A percentile compares a stretch with the other conserved stretches of the same genome.
Evolutionary conservation across 1,284 basidiomycete genomes (phyloP).

Genomic region (Melampsora occidentalis): DNA sequence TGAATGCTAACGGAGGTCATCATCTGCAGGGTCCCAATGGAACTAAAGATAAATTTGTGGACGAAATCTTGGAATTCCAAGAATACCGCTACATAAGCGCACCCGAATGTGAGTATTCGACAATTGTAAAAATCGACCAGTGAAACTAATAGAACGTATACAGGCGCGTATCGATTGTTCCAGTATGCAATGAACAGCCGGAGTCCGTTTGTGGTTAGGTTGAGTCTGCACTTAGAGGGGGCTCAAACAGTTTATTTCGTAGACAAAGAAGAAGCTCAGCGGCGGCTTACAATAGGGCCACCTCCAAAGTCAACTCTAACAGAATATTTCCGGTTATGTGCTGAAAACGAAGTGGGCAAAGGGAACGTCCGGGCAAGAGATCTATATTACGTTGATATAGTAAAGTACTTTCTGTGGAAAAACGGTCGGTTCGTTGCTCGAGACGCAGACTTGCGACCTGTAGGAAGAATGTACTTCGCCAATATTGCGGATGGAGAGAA

Average conservation of each 20-base stretch:
- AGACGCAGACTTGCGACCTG: not conserved
- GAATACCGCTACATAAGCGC: not conserved
- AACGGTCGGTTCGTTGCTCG: not conserved
- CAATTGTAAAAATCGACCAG: no score
- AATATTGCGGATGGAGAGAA: not conserved
- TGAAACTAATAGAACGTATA: no score
- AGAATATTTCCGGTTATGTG: not conserved
- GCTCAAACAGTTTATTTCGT: not conserved
- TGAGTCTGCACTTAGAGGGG: conserved; percentile 2
- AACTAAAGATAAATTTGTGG: not conserved
- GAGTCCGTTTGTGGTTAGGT: not conserved
- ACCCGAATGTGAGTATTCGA: not conserved
- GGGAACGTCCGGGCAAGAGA: not conserved
- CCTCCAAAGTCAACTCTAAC: not conserved
- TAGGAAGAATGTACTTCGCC: conserved; percentile 5
- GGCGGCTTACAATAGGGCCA: not conserved
- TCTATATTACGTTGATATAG: not conserved
- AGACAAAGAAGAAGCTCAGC: not conserved
- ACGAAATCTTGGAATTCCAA: not conserved
- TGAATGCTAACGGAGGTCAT: no score
- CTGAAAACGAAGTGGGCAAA: not conserved
- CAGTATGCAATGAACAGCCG: conserved; percentile 4
- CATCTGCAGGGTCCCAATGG: no score
- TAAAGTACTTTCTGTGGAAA: conserved; percentile 2
- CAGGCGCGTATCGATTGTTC: not conserved